These are phyloP conservation scores for Aspergillus thermomutatus DNA, from an alignment of 2,329 filamentous ascomycete genomes.

Conservation along the genomic window DNA sequence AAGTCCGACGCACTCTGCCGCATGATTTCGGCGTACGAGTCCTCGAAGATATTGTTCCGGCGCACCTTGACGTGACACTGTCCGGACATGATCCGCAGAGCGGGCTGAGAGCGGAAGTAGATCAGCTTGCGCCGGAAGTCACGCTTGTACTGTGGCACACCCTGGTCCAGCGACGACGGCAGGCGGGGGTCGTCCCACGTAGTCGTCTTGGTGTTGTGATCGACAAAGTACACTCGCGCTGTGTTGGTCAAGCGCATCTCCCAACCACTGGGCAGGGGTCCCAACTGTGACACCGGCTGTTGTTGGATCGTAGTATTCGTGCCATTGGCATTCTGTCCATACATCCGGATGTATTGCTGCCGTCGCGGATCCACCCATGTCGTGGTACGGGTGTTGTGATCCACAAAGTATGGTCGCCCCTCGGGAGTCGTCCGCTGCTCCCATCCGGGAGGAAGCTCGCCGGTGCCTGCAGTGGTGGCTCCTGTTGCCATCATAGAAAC, in stretches of 20 bases:
- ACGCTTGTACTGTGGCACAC: constrained; percentile 98
- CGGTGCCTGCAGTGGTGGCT: constrained; percentile 88
- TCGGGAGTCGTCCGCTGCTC: constrained; percentile 95
- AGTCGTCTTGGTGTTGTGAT: constrained; percentile 99
- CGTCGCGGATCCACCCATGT: constrained; percentile 97
- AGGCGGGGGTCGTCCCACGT: constrained; percentile 97
- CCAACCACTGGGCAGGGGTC: constrained; percentile 93
- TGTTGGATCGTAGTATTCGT: constrained; percentile 87
- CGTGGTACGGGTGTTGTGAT: constrained; percentile 96
- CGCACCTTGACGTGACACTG: constrained; percentile 98
- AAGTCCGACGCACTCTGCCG: constrained; percentile 90
- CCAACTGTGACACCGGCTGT: constrained; percentile 94
- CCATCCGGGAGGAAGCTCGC: constrained; percentile 93
- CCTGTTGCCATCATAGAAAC: constrained; percentile 92
- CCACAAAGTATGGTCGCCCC: constrained; percentile 92
- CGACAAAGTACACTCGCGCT: constrained; percentile 95
- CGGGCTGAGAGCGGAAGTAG: constrained; percentile 97
- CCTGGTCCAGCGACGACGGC: constrained; percentile 94
- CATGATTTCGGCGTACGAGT: constrained; percentile 98
- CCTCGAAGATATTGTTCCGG: constrained; percentile 95
- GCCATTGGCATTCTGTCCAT: constrained; percentile 74
- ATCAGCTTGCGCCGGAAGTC: constrained; percentile 98
- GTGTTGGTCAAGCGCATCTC: constrained; percentile 99
- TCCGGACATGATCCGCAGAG: constrained; percentile 88
- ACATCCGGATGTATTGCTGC: constrained; percentile 98